phyloP scores from a whole-genome alignment of 1,284 basidiomycete species.

The Ceratobasidium sp. region DNA sequence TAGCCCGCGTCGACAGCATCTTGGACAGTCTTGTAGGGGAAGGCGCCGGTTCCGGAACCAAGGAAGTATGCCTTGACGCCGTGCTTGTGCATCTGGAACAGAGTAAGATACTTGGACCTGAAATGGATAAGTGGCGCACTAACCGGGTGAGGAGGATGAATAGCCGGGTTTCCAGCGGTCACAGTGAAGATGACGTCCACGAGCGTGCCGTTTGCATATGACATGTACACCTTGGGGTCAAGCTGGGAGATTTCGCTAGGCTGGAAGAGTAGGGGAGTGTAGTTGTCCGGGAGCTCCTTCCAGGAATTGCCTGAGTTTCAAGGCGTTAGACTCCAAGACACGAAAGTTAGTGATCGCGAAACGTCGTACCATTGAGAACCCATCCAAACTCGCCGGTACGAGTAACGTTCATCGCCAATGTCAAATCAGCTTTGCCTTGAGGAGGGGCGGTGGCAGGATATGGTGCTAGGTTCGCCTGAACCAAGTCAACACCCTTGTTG shows the following conservation, averaged over 20 bases:
- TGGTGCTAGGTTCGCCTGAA: constrained; percentile 21
- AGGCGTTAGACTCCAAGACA: background rate
- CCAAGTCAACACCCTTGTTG: constrained; percentile 18
- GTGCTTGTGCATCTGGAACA: constrained; percentile 41
- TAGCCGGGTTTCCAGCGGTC: constrained; percentile 29
- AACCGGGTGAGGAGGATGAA: constrained; percentile 16
- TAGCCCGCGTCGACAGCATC: constrained; percentile 26
- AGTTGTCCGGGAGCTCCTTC: constrained; percentile 3
- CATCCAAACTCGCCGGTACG: constrained; percentile 26
- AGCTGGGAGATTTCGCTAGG: constrained; percentile 21
- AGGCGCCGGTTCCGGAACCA: constrained; percentile 33
- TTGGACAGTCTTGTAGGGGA: constrained; percentile 31
- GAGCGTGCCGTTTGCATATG: constrained; percentile 26
- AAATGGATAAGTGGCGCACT: background rate
- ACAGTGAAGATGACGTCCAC: constrained; percentile 40
- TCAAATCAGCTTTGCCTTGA: constrained; percentile 26
- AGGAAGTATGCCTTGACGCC: constrained; percentile 41
- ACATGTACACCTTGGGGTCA: constrained; percentile 35
- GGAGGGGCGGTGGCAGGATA: constrained; percentile 36
- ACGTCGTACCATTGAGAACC: constrained; percentile 30
- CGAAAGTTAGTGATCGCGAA: background rate
- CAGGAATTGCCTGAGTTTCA: background rate
- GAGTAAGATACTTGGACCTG: background rate
- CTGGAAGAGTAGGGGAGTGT: constrained; percentile 29
- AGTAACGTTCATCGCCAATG: constrained; percentile 15